These are phyloP conservation scores for Haematococcus lacustris DNA, from an alignment of 139 green algal genomes.

Conservation along the genomic window DNA sequence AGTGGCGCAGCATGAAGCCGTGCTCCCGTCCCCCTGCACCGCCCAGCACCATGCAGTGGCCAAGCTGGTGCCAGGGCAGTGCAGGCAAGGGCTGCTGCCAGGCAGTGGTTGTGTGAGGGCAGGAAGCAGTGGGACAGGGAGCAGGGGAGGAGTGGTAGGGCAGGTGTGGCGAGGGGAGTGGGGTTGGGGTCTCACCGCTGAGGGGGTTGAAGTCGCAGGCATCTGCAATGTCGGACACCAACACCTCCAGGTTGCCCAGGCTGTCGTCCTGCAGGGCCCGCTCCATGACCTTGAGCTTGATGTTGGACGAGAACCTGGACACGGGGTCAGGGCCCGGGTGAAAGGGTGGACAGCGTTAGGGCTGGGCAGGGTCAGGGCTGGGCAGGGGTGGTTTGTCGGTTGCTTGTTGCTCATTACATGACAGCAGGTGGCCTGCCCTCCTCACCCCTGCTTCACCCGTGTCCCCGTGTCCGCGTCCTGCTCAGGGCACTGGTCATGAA, in stretches of 20 bases:
- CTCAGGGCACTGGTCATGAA: background rate
- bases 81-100: too few species aligned
- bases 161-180: too few species aligned
- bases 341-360: background rate
- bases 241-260: background rate
- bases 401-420: too few species aligned
- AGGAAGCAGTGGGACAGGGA: too few species aligned
- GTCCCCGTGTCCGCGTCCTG: background rate
- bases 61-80: too few species aligned
- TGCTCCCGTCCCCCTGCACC: background rate
- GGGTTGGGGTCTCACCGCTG: background rate
- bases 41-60: background rate
- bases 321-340: background rate
- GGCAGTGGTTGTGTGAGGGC: background rate
- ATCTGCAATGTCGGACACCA: slow-evolving; percentile 2
- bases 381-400: background rate
- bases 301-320: background rate
- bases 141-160: too few species aligned
- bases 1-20: slow-evolving; percentile 4
- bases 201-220: slow-evolving; percentile 6
- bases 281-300: slow-evolving; percentile 7
- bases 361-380: background rate
- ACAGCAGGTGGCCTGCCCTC: too few species aligned
- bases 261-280: background rate
- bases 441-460: background rate